Conservation (phyloP, 495 filamentous ascomycete species). For the Chaetomium tenue region DNA sequence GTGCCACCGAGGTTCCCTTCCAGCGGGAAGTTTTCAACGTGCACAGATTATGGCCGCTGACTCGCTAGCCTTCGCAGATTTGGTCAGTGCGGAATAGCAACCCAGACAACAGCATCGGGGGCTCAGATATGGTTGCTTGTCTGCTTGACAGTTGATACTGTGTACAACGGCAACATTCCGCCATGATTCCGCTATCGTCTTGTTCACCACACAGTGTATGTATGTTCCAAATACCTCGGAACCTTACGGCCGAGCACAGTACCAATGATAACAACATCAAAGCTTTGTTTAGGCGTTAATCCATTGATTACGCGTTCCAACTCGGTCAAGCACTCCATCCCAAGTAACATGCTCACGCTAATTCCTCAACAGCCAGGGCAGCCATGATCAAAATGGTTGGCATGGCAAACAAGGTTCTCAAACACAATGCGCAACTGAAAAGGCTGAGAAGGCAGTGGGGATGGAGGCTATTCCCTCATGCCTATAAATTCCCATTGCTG, state of each 20-base stretch:
- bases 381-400: neutral
- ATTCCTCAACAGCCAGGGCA: neutral
- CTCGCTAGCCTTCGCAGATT: no score
- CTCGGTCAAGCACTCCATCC: neutral
- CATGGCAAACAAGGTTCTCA: neutral
- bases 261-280: neutral
- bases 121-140: no score
- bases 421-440: neutral
- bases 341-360: neutral
- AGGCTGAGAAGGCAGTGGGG: neutral
- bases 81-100: no score
- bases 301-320: neutral
- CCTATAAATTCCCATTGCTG: neutral
- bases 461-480: neutral
- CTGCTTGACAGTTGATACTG: no score
- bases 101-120: no score
- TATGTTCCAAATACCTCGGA: neutral
- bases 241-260: neutral
- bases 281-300: neutral
- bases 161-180: no score
- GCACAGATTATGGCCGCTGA: no score
- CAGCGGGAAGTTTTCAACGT: no score
- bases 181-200: no score
- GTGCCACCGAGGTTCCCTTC: no score
- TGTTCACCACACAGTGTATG: neutral